A percentile compares a stretch with the other conserved stretches of the same genome.
These are phyloP conservation scores for Aaosphaeria pasadenensis DNA, from an alignment of 2,329 filamentous ascomycete species.

Conservation along the genomic window DNA sequence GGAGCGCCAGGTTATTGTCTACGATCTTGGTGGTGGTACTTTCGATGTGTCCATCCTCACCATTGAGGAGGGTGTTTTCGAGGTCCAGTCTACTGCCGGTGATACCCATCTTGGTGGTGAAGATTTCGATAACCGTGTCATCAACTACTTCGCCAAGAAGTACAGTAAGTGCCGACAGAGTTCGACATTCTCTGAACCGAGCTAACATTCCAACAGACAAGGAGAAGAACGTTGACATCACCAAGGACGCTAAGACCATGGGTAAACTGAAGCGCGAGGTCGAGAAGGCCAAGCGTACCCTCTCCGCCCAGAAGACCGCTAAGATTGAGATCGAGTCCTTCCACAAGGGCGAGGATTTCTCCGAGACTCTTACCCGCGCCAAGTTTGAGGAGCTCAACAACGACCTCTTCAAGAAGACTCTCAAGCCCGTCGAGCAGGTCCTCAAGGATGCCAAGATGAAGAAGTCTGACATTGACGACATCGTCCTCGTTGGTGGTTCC, in stretches of 20 bases:
- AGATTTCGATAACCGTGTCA: slow-evolving; percentile 97
- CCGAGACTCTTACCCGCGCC: slow-evolving; percentile 94
- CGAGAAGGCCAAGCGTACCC: slow-evolving; percentile 98
- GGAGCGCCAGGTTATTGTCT: slow-evolving; percentile 41
- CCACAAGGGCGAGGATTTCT: slow-evolving; percentile 96
- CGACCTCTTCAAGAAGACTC: slow-evolving; percentile 98
- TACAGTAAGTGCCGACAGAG: slow-evolving; percentile 84
- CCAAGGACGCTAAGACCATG: slow-evolving; percentile 96
- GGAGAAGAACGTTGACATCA: slow-evolving; percentile 75
- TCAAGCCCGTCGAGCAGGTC: slow-evolving; percentile 98
- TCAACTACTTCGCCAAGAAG: slow-evolving; percentile 91
- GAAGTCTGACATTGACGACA: slow-evolving; percentile 93
- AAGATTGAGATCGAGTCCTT: slow-evolving; percentile 97
- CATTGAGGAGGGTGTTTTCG: slow-evolving; percentile 89
- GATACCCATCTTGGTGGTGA: slow-evolving; percentile 97
- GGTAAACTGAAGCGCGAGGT: slow-evolving; percentile 99
- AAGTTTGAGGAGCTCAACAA: slow-evolving; percentile 99
- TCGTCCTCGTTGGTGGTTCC: slow-evolving; percentile 96
- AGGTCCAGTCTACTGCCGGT: slow-evolving; percentile 92
- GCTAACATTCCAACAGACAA: too few relatives aligned
- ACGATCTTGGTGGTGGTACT: slow-evolving; percentile 43
- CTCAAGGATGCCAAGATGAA: slow-evolving; percentile 97
- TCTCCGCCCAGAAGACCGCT: slow-evolving; percentile 87
- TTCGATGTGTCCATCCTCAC: slow-evolving; percentile 65
- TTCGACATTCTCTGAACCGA: neutral